Conservation (phyloP, 148 eudicot genomes). For the Chenopodium berlandieri region DNA sequence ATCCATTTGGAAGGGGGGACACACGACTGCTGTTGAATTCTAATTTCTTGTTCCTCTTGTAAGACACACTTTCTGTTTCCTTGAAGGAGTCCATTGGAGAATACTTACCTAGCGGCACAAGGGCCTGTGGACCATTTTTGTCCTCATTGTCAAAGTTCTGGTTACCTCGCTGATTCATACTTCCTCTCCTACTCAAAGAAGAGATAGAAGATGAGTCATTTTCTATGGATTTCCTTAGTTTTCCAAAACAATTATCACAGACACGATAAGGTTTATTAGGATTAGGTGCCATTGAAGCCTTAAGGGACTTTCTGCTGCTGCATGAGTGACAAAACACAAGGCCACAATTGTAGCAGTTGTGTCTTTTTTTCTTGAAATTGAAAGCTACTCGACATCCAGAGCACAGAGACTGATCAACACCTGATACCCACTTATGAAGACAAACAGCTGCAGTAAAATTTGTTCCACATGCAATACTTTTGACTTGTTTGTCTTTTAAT, state of each 20-base stretch:
- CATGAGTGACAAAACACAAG: slow-evolving; percentile 67
- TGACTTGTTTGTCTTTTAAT: slow-evolving; percentile 57
- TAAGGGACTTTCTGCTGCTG: slow-evolving; percentile 54
- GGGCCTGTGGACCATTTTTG: slow-evolving; percentile 29
- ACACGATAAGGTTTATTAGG: slow-evolving; percentile 66
- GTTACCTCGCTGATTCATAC: slow-evolving; percentile 31
- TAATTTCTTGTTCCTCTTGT: slow-evolving; percentile 41
- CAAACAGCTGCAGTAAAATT: slow-evolving; percentile 72
- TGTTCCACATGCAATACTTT: slow-evolving; percentile 62
- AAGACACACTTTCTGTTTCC: slow-evolving; percentile 35
- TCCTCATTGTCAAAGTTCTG: slow-evolving; percentile 35
- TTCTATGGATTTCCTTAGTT: slow-evolving; percentile 45
- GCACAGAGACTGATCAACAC: slow-evolving; percentile 59
- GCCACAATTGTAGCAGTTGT: slow-evolving; percentile 78
- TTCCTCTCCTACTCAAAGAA: slow-evolving; percentile 44
- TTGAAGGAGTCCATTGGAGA: slow-evolving; percentile 49
- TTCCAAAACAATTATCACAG: slow-evolving; percentile 63
- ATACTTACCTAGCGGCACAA: slow-evolving; percentile 33
- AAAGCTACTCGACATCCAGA: slow-evolving; percentile 61
- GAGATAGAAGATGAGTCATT: slow-evolving; percentile 31
- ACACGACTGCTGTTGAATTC: slow-evolving; percentile 46
- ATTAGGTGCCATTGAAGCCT: slow-evolving; percentile 72
- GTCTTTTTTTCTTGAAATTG: slow-evolving; percentile 65
- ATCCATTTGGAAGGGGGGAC: slow-evolving; percentile 40
- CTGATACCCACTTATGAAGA: slow-evolving; percentile 52